Base-by-base conservation (phyloP, 371 early-diverging fungal species). In the Zancudomyces culisetae region DNA sequence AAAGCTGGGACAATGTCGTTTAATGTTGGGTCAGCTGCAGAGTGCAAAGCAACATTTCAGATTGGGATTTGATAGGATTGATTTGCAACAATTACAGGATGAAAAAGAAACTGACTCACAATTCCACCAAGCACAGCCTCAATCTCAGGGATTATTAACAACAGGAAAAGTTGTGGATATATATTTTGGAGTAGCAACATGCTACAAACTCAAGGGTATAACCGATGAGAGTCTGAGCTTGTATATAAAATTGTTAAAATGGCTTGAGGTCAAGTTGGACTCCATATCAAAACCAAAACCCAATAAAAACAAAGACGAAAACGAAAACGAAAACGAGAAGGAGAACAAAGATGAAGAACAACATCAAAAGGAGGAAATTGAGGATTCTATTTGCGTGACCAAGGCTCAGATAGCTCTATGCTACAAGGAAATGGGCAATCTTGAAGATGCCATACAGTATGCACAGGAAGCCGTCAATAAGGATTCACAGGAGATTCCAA, bases 1-100 rank as follows among this genome's bases (percentile, higher is more conserved):
- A 35, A 80, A 86, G 59, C 75, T 87, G 53, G 94, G 89, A 22
- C 73, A 83, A 23, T 85, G 87, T 55, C 74, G 89, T 30, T 51
- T 90, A 19, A 70, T 75, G 63, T 54, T 86, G 41, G 84, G 77
- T 35, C 76, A 85, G 51, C 63, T 68, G 2, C 73, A 77, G 21
- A 58, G 71, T 18, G 91, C 42, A 1, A 60, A 81, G 76, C 55
- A 55, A 20, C 89, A 91, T 57, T 82, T 90, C 57, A 64, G 70
- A 27, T 72, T 70, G 48, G 59, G 90, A 27, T 62, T 74, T 53
- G 60, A 59, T 43, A 64, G 68, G 30, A 64, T 76, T 53, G 61
- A 74, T 3, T 70, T 64, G 0, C n/a, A n/a, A n/a, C n/a, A n/a
- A n/a, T n/a, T n/a, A n/a, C n/a, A n/a, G n/a, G n/a, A n/a, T n/a